Conservation (phyloP, 352 stramenopile genomes). For the Plasmopara viticola region DNA sequence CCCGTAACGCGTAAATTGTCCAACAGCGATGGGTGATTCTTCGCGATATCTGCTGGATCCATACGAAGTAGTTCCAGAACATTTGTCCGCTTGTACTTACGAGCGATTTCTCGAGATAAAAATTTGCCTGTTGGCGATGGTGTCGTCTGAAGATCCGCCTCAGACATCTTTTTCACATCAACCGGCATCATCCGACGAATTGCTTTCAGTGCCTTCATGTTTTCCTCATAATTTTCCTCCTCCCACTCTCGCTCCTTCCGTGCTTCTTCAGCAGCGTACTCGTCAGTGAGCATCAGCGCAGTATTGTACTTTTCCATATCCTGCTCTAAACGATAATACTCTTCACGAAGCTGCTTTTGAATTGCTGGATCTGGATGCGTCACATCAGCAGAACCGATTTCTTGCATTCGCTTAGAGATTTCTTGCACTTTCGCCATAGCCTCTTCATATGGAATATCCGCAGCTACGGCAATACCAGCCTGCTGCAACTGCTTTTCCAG, state of each 20-base stretch:
- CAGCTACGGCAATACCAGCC: slow-evolving; percentile 83
- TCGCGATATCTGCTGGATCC: slow-evolving; percentile 80
- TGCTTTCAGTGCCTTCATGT: slow-evolving; percentile 83
- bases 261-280: slow-evolving; percentile 89
- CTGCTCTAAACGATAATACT: slow-evolving; percentile 90
- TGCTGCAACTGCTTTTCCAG: slow-evolving; percentile 80
- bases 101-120: slow-evolving; percentile 71
- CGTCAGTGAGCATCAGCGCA: slow-evolving; percentile 88
- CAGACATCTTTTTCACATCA: slow-evolving; percentile 87
- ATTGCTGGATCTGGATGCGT: slow-evolving; percentile 72
- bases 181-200: slow-evolving; percentile 90
- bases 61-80: slow-evolving; percentile 86
- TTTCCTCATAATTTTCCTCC: slow-evolving; percentile 82
- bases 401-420: slow-evolving; percentile 87
- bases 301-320: slow-evolving; percentile 94
- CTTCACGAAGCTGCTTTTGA: slow-evolving; percentile 84
- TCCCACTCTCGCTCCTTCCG: slow-evolving; percentile 89
- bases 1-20: slow-evolving; percentile 89
- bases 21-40: slow-evolving; percentile 85
- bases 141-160: slow-evolving; percentile 69
- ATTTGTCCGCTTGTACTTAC: slow-evolving; percentile 91
- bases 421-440: slow-evolving; percentile 86
- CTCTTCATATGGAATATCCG: slow-evolving; percentile 91
- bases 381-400: slow-evolving; percentile 90
- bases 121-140: slow-evolving; percentile 70